Evolutionary conservation across 148 eudicot species (phyloP), one percentile per base, ranked within the genome.

Genomic region (Rhododendron molle): DNA sequence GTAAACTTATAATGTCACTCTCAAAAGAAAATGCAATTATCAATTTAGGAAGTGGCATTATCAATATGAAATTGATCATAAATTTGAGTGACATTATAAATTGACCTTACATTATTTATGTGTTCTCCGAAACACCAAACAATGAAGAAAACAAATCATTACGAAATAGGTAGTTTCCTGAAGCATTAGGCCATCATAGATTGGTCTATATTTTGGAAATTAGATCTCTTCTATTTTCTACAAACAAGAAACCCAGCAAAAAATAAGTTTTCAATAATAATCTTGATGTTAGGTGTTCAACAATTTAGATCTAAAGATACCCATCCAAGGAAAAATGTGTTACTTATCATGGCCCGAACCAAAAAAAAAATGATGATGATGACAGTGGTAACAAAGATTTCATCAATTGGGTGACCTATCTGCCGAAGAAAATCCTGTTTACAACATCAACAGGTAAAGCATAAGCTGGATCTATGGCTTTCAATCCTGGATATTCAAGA

Each of bases 381-480:
- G 36, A 10, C 76, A 28, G 9, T 72, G 32, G 34, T 69, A 40
- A 34, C 23, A 73, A 73, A 73, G 77, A 73, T 18, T n/a, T 5
- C 77, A 73, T 73, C 23, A 73, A 36, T 32, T 21, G 52, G 34
- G 71, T 54, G 81, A 26, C 46, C 83, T 88, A 90, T 83, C 85
- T 91, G 86, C 90, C 86, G 36, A 94, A 84, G 80, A 94, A 87
- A 78, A 92, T 90, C 89, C 88, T 89, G 86, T 92, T 91, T 60
- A 96, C 92, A n/a, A 93, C 96, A 87, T 94, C 94, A 84, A 94
- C 93, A 26, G 99, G 98, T 91, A 96, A 89, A 40, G 99, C 96
- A 86, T 96, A 96, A 52, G 99, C 99, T 32, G 99, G 98, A 90
- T 96, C 99, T 69, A 93, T 91, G 62, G 96, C 90, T 90, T 93